phyloP scores from a whole-genome alignment of 2,329 filamentous ascomycete species.

The Coniochaeta hoffmannii region DNA sequence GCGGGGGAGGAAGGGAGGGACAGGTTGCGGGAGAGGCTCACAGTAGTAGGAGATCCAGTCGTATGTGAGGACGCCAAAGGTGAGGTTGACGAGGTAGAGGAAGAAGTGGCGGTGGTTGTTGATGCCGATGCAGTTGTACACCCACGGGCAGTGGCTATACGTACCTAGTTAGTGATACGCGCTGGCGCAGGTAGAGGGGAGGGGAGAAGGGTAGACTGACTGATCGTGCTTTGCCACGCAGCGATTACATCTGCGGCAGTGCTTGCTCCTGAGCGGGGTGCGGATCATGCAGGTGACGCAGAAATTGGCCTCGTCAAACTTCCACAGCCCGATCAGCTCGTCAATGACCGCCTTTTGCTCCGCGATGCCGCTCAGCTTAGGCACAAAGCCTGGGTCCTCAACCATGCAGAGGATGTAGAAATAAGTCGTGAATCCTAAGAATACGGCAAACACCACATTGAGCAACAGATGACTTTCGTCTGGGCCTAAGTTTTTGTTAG shows the following conservation, averaged over 20 bases:
- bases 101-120: constrained; percentile 98
- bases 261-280: constrained; percentile 87
- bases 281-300: constrained; percentile 93
- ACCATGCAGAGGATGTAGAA: constrained; percentile 86
- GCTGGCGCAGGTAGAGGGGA: too few relatives aligned
- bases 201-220: constrained; percentile 43
- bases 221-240: constrained; percentile 97
- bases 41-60: constrained; percentile 67
- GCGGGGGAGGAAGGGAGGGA: neutral
- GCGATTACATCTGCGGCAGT: constrained; percentile 83
- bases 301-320: constrained; percentile 91
- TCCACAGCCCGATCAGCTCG: constrained; percentile 75
- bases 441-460: constrained; percentile 66
- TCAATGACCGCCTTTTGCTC: constrained; percentile 87
- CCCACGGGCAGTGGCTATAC: constrained; percentile 87
- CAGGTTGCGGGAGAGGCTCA: constrained; percentile 31
- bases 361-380: constrained; percentile 80
- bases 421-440: constrained; percentile 63
- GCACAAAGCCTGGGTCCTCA: constrained; percentile 86
- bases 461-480: constrained; percentile 60
- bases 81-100: constrained; percentile 74
- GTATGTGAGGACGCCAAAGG: constrained; percentile 65
- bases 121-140: constrained; percentile 89
- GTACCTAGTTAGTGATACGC: constrained; percentile 1
- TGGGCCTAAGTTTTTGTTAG: constrained; percentile 41